Evolutionary conservation across 163 green algal species (phyloP).

Genomic region (Scenedesmus sp.): DNA sequence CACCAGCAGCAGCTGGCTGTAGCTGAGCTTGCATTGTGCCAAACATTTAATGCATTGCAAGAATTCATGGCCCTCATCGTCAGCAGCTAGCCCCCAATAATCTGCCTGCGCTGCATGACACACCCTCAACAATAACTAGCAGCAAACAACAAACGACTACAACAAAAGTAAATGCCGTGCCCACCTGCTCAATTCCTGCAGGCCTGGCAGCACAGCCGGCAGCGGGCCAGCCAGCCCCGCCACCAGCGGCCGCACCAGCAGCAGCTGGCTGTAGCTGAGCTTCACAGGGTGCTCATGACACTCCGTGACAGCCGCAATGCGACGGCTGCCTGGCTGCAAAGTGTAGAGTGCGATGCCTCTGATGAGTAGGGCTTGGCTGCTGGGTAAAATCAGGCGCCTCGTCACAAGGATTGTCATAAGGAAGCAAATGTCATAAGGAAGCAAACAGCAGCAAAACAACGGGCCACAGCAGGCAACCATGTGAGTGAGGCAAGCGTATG

Average conservation of each 20-base stretch:
- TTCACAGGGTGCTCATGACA: constrained; percentile 41
- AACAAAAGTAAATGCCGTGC: background rate
- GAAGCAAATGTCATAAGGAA: background rate
- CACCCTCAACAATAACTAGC: background rate
- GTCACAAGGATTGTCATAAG: background rate
- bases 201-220: constrained; percentile 25
- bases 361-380: constrained; percentile 9
- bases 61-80: too few species aligned
- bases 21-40: background rate
- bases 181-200: constrained; percentile 40
- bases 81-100: too few species aligned
- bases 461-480: background rate
- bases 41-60: too few species aligned
- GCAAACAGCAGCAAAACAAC: too few species aligned
- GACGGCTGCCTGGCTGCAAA: background rate
- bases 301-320: constrained; percentile 12
- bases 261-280: background rate
- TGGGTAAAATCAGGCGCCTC: constrained; percentile 33
- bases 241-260: constrained; percentile 15
- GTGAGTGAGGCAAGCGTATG: background rate
- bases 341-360: constrained; percentile 28
- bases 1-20: background rate
- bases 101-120: background rate
- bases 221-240: background rate
- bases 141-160: background rate